A percentile compares a stretch with the other conserved stretches of the same genome.
Conservation (phyloP, 2,329 filamentous ascomycete species). For the Trichoderma sp. region DNA sequence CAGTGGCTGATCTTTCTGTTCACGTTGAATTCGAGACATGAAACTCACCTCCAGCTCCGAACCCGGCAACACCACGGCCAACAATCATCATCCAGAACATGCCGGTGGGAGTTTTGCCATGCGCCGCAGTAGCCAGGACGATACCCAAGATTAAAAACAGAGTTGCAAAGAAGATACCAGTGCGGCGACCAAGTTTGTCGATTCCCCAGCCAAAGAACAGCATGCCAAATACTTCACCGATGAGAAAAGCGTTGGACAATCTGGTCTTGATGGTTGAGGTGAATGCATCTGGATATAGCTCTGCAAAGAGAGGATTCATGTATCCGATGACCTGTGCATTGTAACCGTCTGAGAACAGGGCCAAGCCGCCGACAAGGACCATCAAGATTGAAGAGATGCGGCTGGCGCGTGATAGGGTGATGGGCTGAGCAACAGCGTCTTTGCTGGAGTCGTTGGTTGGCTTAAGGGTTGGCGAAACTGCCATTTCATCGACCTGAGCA, state of each 20-base stretch:
- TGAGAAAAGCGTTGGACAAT: slow-evolving; percentile 42
- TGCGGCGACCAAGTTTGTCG: slow-evolving; percentile 48
- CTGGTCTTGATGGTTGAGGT: slow-evolving; percentile 39
- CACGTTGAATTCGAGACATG: neutral
- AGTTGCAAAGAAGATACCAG: slow-evolving; percentile 48
- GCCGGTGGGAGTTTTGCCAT: slow-evolving; percentile 43
- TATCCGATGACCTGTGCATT: slow-evolving; percentile 38
- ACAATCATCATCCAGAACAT: slow-evolving; percentile 56
- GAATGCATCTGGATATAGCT: slow-evolving; percentile 36
- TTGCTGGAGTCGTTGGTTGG: neutral
- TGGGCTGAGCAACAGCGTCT: neutral
- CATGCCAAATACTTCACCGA: slow-evolving; percentile 46
- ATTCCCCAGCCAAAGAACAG: slow-evolving; percentile 44
- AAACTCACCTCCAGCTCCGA: slow-evolving; percentile 40
- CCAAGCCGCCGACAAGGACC: slow-evolving; percentile 34
- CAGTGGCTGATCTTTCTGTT: neutral
- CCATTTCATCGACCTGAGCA: neutral
- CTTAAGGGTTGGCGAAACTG: neutral
- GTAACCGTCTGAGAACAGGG: slow-evolving; percentile 39
- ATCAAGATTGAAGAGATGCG: neutral
- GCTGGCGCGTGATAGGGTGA: neutral
- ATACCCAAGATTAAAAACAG: slow-evolving; percentile 48
- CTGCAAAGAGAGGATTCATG: slow-evolving; percentile 36
- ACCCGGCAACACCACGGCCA: slow-evolving; percentile 48
- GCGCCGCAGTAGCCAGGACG: slow-evolving; percentile 45